These are phyloP conservation scores for Croton setiger DNA, from an alignment of 441 rosid species.

Conservation along the genomic window DNA sequence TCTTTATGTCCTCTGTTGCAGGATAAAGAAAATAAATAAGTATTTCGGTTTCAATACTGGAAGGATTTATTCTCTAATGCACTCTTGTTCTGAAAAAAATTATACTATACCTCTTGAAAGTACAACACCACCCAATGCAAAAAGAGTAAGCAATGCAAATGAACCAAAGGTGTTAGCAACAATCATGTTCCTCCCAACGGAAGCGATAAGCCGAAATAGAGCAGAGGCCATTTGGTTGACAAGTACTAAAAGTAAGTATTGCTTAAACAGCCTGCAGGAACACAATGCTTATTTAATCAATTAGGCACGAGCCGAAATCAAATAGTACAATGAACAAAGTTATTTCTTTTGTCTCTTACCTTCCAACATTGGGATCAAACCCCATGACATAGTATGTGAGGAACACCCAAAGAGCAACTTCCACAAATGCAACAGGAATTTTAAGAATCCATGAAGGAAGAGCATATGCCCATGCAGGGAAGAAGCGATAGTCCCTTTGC, in stretches of 20 bases:
- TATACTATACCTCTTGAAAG: constrained; percentile 65
- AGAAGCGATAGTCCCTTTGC: constrained; percentile 73
- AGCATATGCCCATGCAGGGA: constrained; percentile 74
- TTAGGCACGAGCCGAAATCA: not conserved
- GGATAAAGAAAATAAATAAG: not conserved
- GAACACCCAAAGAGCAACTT: constrained; percentile 64
- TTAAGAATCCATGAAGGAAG: constrained; percentile 78
- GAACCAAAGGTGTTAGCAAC: constrained; percentile 78
- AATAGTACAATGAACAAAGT: not conserved
- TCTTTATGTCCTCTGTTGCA: constrained; percentile 45
- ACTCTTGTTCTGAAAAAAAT: not conserved
- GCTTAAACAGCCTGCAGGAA: constrained; percentile 50
- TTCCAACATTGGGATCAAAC: constrained; percentile 62
- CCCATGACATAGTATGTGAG: constrained; percentile 73
- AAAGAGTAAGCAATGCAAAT: constrained; percentile 48
- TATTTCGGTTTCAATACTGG: not conserved
- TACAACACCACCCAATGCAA: constrained; percentile 70
- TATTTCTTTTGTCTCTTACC: constrained; percentile 33
- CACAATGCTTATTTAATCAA: not conserved
- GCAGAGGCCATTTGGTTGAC: constrained; percentile 69
- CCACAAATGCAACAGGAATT: constrained; percentile 59
- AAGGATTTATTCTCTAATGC: not conserved
- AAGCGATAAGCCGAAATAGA: constrained; percentile 55
- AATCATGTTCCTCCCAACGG: constrained; percentile 58
- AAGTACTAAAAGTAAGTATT: constrained; percentile 49